Percentiles rank a stretch among this genome's conserved stretches.
These are phyloP conservation scores for Jaltomata sinuosa DNA, from an alignment of 257 asterid genomes.

Conservation along the genomic window DNA sequence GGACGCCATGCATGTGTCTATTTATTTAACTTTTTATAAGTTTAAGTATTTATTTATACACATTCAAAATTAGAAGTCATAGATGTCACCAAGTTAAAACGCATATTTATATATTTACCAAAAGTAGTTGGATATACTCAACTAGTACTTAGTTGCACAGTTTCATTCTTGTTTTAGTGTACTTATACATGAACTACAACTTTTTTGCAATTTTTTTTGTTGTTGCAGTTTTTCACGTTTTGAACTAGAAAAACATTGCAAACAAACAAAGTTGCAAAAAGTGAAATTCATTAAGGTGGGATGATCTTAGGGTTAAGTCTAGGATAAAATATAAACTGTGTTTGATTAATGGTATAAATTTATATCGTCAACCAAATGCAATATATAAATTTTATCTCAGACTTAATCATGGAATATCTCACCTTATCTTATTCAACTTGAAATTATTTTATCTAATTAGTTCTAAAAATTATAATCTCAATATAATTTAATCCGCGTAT, in stretches of 20 bases:
- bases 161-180: no score
- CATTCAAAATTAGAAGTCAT: no score
- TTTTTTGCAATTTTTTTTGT: background rate
- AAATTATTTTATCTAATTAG: background rate
- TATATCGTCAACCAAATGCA: background rate
- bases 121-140: background rate
- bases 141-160: background rate
- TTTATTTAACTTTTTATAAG: no score
- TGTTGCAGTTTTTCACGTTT: background rate
- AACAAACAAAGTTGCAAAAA: background rate
- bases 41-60: no score
- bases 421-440: fast-evolving
- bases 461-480: background rate
- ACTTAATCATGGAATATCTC: background rate
- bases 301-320: background rate
- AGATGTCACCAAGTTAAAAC: no score
- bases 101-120: no score
- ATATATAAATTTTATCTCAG: background rate
- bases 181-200: background rate
- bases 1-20: no score
- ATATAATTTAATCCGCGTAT: background rate
- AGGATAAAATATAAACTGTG: background rate
- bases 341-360: background rate
- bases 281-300: background rate
- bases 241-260: background rate